Percentiles rank a stretch among this genome's conserved stretches.
phyloP scores from a whole-genome alignment of 805 yeast genomes.

The Torulaspora quercuum region DNA sequence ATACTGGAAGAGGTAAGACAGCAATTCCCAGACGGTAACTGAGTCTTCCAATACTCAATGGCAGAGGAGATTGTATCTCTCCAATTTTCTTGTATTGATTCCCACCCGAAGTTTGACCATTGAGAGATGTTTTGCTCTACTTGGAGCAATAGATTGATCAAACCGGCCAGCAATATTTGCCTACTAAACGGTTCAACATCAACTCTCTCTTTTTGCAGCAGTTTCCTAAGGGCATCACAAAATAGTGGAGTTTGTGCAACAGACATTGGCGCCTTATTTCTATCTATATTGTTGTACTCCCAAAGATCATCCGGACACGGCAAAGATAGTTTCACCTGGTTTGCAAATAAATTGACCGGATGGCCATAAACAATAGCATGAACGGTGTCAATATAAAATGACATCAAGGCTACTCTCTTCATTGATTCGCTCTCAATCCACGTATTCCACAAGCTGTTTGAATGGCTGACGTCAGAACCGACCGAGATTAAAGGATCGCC shows the following conservation, averaged over 20 bases:
- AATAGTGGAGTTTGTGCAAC: slow-evolving; percentile 13
- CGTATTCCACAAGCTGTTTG: slow-evolving; percentile 10
- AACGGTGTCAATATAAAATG: slow-evolving; percentile 71
- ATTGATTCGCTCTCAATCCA: slow-evolving; percentile 77
- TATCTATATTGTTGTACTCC: slow-evolving; percentile 40
- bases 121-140: slow-evolving; percentile 14
- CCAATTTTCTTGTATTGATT: slow-evolving; percentile 12
- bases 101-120: slow-evolving; percentile 15
- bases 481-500: slow-evolving; percentile 48
- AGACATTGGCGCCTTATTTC: slow-evolving; percentile 18
- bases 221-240: slow-evolving; percentile 10
- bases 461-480: slow-evolving; percentile 10
- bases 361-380: slow-evolving; percentile 76
- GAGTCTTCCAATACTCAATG: slow-evolving; percentile 11
- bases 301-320: slow-evolving; percentile 61
- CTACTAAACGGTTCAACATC: slow-evolving; percentile 12
- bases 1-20: slow-evolving; percentile 9
- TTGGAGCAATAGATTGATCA: slow-evolving; percentile 13
- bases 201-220: slow-evolving; percentile 8
- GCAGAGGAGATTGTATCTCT: slow-evolving; percentile 11
- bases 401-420: slow-evolving; percentile 71
- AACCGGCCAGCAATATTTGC: slow-evolving; percentile 12
- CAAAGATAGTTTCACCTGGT: slow-evolving; percentile 54
- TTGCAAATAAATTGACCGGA: slow-evolving; percentile 47
- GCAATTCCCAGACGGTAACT: slow-evolving; percentile 9